Base-by-base conservation (phyloP, 2,329 filamentous ascomycete genomes). In the Calonectria pseudoturangicola region DNA sequence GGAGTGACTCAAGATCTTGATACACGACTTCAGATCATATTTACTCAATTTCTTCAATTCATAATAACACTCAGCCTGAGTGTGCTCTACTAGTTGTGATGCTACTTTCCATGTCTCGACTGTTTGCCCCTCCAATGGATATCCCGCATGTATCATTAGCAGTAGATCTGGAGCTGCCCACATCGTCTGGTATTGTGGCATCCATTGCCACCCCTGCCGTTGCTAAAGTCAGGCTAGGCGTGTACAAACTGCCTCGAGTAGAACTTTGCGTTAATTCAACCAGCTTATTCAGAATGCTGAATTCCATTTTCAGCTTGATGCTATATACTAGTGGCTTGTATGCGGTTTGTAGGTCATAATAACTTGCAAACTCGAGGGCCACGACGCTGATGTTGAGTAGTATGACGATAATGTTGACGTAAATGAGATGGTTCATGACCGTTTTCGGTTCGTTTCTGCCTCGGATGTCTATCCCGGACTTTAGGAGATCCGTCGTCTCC, bases 341-440 rank as follows among this genome's bases (percentile, higher is more conserved):
- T 0, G 71, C 73, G 1, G 75, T 79, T 41, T 79, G 77, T 0
- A 80, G 63, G 3, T 75, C 82, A 65, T 77, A 81, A 0, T 79
- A 72, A 68, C 87, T 87, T 58, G 88, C 82, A 21, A 87, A 80
- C 7, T 75, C 77, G 85, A 89, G 15, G 1, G 64, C 66, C 0
- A 79, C 62, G 4, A 79, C 75, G 2, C 75, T 72, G 0, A 76
- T 60, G 63, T 88, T 86, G 71, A 88, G 82, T 0, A 83, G 30
- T 7, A 87, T 81, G 63, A 87, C 84, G 2, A 84, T 54, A 9
- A 86, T 74, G 68, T 87, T 87, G 27, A 87, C 84, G 2, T 80
- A 79, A 9, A 87, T 82, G 1, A 88, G 78, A 66, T 87, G 85
- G 56, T 82, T 74, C 54, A 60, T 60, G 6, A 60, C 54, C 9